phyloP scores from a whole-genome alignment of 2,329 filamentous ascomycete genomes.

The Madurella mycetomatis region DNA sequence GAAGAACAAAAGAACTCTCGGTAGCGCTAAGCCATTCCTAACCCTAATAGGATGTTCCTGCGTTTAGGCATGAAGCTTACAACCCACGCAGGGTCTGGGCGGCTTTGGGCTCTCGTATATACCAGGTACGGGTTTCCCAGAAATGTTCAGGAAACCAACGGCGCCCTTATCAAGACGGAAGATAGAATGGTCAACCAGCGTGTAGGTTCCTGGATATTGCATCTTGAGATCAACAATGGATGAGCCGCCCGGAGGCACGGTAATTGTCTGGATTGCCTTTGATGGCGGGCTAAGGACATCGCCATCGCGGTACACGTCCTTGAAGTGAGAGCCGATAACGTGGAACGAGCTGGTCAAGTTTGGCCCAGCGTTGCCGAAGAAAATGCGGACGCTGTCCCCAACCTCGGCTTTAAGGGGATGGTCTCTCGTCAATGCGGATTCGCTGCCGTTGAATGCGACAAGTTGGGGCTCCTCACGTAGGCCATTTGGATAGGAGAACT shows the following conservation, averaged over 20 bases:
- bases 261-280: neutral
- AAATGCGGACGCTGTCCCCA: slow-evolving; percentile 7
- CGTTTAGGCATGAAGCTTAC: slow-evolving; percentile 9
- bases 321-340: slow-evolving; percentile 6
- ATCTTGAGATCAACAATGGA: slow-evolving; percentile 6
- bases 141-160: slow-evolving; percentile 11
- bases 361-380: slow-evolving; percentile 12
- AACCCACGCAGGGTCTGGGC: slow-evolving; percentile 4
- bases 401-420: neutral
- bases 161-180: slow-evolving; percentile 11
- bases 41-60: too few relatives aligned
- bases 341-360: slow-evolving; percentile 11
- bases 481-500: slow-evolving; percentile 11
- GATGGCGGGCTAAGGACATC: slow-evolving; percentile 7
- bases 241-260: neutral
- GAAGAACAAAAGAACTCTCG: too few relatives aligned
- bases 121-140: slow-evolving; percentile 1
- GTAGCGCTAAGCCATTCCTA: too few relatives aligned
- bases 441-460: slow-evolving; percentile 8
- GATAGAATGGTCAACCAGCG: slow-evolving; percentile 9
- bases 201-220: slow-evolving; percentile 5
- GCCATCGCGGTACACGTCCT: neutral
- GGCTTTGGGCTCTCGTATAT: slow-evolving; percentile 1
- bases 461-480: slow-evolving; percentile 2
- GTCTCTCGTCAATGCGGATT: slow-evolving; percentile 9